Percentiles rank a stretch among this genome's conserved stretches.
These are phyloP conservation scores for Clavispora carvajalis DNA, from an alignment of 805 yeast species.

Conservation along the genomic window DNA sequence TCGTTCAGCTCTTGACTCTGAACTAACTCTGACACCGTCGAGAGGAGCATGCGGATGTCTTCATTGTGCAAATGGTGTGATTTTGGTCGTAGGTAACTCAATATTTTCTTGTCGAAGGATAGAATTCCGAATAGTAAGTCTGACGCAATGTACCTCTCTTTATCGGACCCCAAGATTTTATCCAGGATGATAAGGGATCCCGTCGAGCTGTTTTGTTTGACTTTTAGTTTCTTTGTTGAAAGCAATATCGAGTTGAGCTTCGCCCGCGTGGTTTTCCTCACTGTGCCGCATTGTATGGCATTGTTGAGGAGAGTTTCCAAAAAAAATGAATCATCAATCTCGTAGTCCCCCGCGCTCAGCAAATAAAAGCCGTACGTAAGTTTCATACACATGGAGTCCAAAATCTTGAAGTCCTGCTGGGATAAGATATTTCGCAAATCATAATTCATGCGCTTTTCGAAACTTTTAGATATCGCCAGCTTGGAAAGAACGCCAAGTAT, in stretches of 20 bases:
- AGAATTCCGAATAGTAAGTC: conserved; percentile 73
- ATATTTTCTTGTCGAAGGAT: conserved; percentile 54
- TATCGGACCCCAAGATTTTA: conserved; percentile 2
- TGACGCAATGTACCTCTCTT: conserved; percentile 20
- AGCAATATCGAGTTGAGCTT: conserved; percentile 53
- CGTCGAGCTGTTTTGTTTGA: conserved; percentile 2
- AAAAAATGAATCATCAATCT: conserved; percentile 21
- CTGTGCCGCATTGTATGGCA: conserved; percentile 30
- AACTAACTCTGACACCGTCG: conserved; percentile 47
- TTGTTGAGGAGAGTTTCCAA: conserved; percentile 26
- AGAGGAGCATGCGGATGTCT: conserved; percentile 71
- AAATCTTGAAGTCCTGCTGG: conserved; percentile 64
- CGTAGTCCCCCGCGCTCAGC: conserved; percentile 3
- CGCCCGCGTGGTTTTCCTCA: conserved; percentile 53
- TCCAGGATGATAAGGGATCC: conserved; percentile 2
- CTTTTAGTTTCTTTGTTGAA: conserved; percentile 19
- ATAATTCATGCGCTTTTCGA: conserved; percentile 67
- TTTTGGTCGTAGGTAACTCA: conserved; percentile 69
- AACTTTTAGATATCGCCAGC: conserved; percentile 66
- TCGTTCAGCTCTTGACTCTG: conserved; percentile 36
- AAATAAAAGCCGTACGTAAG: conserved; percentile 29
- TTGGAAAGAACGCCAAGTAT: conserved; percentile 79
- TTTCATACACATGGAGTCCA: conserved; percentile 50
- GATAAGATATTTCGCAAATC: conserved; percentile 76
- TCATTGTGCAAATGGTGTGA: conserved; percentile 75